Conservation (phyloP, 257 asterid species). For the Ilex asprella region DNA sequence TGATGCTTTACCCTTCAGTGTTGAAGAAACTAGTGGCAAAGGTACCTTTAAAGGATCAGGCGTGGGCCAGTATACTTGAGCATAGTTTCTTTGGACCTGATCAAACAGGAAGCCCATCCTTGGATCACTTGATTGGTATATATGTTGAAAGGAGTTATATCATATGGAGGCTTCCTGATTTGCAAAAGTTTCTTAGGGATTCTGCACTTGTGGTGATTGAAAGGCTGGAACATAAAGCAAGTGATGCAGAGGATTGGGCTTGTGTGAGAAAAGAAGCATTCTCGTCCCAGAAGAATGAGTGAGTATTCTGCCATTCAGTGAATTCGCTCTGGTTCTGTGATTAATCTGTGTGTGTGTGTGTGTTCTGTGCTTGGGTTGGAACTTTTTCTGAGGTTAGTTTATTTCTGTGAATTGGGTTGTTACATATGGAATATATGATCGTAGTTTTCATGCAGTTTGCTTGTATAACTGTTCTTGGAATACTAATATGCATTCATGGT, state of each 20-base stretch:
- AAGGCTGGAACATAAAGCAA: constrained; percentile 36
- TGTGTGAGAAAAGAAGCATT: constrained; percentile 82
- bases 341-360: not conserved
- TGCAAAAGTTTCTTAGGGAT: constrained; percentile 65
- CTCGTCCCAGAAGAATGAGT: constrained; percentile 82
- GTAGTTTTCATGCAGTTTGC: not conserved
- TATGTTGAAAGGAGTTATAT: constrained; percentile 80
- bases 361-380: not conserved
- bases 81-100: constrained; percentile 50
- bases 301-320: constrained; percentile 13
- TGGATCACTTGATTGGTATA: constrained; percentile 73
- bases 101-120: constrained; percentile 57
- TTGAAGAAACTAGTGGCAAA: constrained; percentile 65
- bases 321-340: not conserved
- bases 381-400: not conserved
- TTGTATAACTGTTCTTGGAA: not conserved
- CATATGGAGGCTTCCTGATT: constrained; percentile 91
- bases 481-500: not conserved
- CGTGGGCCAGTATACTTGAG: constrained; percentile 47
- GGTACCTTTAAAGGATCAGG: constrained; percentile 78
- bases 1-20: constrained; percentile 85
- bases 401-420: not conserved
- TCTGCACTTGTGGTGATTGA: constrained; percentile 58
- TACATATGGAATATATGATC: not conserved
- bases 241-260: constrained; percentile 64